phyloP scores from a whole-genome alignment of 495 filamentous ascomycete genomes.

The Bacidia gigantensis region DNA sequence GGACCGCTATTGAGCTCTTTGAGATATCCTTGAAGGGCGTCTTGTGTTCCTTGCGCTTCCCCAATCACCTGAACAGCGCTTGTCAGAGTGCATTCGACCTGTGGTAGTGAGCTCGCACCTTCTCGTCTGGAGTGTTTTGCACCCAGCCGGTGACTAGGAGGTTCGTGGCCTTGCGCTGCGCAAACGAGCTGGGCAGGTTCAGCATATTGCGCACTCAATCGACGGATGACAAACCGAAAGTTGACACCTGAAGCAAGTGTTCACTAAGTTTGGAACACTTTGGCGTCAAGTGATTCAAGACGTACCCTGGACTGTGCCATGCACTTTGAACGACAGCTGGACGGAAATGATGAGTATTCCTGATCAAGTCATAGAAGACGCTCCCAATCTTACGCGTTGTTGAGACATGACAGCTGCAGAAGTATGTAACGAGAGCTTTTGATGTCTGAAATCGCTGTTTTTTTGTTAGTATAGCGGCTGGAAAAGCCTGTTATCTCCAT shows the following conservation, averaged over 20 bases:
- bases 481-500: no score
- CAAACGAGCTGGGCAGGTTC: conserved; percentile 43
- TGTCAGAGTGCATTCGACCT: background rate
- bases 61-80: conserved; percentile 55
- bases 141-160: conserved; percentile 66
- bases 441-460: no score
- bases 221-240: conserved; percentile 42
- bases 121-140: conserved; percentile 57
- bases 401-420: background rate
- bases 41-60: conserved; percentile 66
- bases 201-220: conserved; percentile 6
- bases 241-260: conserved; percentile 42
- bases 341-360: no score
- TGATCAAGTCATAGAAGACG: no score
- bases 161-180: conserved; percentile 49
- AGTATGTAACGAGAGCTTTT: no score
- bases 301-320: conserved; percentile 40
- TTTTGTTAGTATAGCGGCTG: no score
- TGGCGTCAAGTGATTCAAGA: no score
- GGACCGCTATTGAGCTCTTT: conserved; percentile 60
- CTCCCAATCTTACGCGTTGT: no score
- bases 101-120: conserved; percentile 30
- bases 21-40: conserved; percentile 51
- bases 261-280: no score
- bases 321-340: conserved; percentile 40